phyloP scores from a whole-genome alignment of 2,329 filamentous ascomycete genomes.

The Coniochaeta sp. region DNA sequence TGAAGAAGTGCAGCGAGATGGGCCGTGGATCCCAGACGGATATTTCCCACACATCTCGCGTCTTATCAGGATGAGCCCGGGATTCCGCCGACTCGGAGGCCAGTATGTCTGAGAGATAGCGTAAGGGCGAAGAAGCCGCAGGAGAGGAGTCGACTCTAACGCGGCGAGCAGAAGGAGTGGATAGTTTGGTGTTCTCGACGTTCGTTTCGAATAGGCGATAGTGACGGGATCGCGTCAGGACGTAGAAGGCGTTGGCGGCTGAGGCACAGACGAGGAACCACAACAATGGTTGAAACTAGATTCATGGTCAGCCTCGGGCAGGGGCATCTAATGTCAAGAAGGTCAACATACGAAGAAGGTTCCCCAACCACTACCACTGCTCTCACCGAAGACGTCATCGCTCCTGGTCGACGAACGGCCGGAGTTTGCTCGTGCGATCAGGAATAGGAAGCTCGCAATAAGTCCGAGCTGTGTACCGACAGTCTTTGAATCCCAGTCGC shows the following conservation, averaged over 20 bases:
- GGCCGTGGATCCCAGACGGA: constrained; percentile 90
- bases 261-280: constrained; percentile 62
- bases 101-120: constrained; percentile 63
- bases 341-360: constrained; percentile 40
- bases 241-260: constrained; percentile 71
- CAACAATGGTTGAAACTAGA: constrained; percentile 62
- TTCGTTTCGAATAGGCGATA: constrained; percentile 88
- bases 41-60: constrained; percentile 89
- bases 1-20: constrained; percentile 74
- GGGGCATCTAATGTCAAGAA: constrained; percentile 13
- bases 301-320: background rate
- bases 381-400: constrained; percentile 83
- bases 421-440: constrained; percentile 76
- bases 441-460: constrained; percentile 68
- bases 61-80: constrained; percentile 74
- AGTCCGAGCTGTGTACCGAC: constrained; percentile 73
- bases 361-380: constrained; percentile 56
- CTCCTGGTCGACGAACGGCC: constrained; percentile 40
- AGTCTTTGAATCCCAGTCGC: constrained; percentile 79
- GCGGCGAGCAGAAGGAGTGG: constrained; percentile 79
- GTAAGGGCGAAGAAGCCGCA: constrained; percentile 68
- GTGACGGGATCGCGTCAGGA: constrained; percentile 71
- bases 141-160: constrained; percentile 85
- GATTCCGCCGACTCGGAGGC: constrained; percentile 67
- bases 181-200: constrained; percentile 61